Evolutionary conservation across 306 rosid genomes (phyloP).

Genomic region (Quercus rubra): DNA sequence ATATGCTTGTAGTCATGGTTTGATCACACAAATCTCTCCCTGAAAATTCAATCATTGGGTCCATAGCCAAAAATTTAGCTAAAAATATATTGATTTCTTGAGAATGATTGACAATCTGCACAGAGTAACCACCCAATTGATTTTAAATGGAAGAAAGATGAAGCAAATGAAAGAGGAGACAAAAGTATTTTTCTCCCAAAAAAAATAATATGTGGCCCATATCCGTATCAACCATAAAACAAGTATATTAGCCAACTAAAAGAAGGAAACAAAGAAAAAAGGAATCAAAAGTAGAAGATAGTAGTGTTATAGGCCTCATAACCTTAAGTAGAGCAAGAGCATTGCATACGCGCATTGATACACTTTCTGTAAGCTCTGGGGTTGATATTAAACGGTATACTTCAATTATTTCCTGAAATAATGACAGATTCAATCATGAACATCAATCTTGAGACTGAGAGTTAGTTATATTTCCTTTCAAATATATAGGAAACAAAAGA

Average conservation of each 20-base stretch:
- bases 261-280: neutral
- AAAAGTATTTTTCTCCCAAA: too few species aligned
- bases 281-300: neutral
- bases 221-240: neutral
- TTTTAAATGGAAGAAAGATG: neutral
- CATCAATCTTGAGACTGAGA: neutral
- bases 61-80: too few species aligned
- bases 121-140: neutral
- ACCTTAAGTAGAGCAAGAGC: conserved; percentile 44
- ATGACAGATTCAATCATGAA: neutral
- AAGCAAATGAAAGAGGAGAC: too few species aligned
- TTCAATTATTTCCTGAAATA: conserved; percentile 30
- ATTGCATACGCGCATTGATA: conserved; percentile 29
- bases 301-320: neutral
- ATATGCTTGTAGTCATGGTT: neutral
- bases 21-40: too few species aligned
- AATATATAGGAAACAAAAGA: neutral
- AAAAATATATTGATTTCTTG: neutral
- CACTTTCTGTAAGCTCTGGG: conserved; percentile 17
- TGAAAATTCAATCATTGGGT: too few species aligned
- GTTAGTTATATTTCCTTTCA: neutral
- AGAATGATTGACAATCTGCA: neutral
- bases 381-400: conserved; percentile 27
- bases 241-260: neutral
- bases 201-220: neutral